Evolutionary conservation across 2,329 filamentous ascomycete genomes (phyloP).

Genomic region (Monilinia fructigena): DNA sequence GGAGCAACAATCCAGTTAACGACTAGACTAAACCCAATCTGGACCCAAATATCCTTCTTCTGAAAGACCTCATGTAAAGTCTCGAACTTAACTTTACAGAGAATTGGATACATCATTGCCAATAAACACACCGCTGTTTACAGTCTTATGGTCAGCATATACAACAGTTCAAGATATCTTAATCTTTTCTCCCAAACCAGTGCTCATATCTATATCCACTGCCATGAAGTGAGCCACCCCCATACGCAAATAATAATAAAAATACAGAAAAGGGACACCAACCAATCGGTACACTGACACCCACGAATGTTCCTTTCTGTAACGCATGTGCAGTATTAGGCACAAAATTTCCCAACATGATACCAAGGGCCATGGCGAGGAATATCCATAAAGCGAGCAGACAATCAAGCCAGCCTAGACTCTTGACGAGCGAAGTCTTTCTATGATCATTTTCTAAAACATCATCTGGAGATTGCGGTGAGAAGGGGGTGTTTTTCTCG

Average conservation of each 20-base stretch:
- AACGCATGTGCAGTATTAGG: conserved; percentile 53
- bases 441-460: not conserved
- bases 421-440: conserved; percentile 30
- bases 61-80: conserved; percentile 65
- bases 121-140: conserved; percentile 69
- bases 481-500: not conserved
- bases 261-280: conserved; percentile 32
- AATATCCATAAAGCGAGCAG: conserved; percentile 60
- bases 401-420: conserved; percentile 49
- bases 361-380: conserved; percentile 64
- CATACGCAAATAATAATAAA: not conserved
- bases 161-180: not conserved
- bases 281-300: conserved; percentile 63
- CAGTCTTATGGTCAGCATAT: not conserved
- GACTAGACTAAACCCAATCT: conserved; percentile 73
- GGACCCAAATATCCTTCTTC: conserved; percentile 66
- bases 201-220: not conserved
- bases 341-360: conserved; percentile 63
- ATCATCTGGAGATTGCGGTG: not conserved
- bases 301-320: conserved; percentile 60
- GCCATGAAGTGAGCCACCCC: not conserved
- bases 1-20: conserved; percentile 84
- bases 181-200: not conserved
- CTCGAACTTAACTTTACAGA: conserved; percentile 83
- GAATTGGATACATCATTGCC: conserved; percentile 92